These are phyloP conservation scores for Microcyclospora pomicola DNA, from an alignment of 2,329 filamentous ascomycete species.

Conservation along the genomic window DNA sequence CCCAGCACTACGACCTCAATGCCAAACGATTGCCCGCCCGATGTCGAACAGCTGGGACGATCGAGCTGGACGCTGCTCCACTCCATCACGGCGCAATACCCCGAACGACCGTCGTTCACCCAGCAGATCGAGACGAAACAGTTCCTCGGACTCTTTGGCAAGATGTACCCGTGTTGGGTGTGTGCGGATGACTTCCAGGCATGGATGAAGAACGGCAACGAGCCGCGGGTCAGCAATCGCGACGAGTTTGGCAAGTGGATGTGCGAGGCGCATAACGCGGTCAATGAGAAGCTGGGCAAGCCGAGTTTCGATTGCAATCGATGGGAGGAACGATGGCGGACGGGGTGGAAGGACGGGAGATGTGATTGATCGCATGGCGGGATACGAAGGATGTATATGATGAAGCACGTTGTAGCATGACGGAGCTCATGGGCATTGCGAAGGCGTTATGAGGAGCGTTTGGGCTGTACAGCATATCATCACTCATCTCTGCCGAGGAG, in stretches of 20 bases:
- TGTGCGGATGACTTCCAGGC: constrained; percentile 83
- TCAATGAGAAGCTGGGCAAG: constrained; percentile 85
- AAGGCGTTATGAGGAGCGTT: too few relatives aligned
- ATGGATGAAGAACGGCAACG: constrained; percentile 60
- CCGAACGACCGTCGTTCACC: constrained; percentile 47
- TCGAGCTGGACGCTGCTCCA: constrained; percentile 90
- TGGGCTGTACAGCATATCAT: too few relatives aligned
- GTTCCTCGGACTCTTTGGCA: constrained; percentile 71
- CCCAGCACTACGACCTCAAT: constrained; percentile 22
- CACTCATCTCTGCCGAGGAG: too few relatives aligned
- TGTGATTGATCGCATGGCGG: constrained; percentile 36
- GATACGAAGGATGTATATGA: too few relatives aligned
- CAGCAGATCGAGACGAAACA: constrained; percentile 64
- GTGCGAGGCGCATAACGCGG: constrained; percentile 75
- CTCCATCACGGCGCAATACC: constrained; percentile 79
- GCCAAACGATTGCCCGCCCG: constrained; percentile 66
- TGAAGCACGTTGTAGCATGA: too few relatives aligned
- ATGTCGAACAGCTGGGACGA: constrained; percentile 76
- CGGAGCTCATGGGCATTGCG: too few relatives aligned
- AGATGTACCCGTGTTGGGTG: constrained; percentile 87
- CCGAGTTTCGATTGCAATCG: constrained; percentile 71
- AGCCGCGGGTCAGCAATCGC: constrained; percentile 44
- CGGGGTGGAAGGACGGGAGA: constrained; percentile 63
- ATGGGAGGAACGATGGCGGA: constrained; percentile 93
- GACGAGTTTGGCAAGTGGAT: constrained; percentile 70